phyloP scores from a whole-genome alignment of 1,284 basidiomycete species.

The Ganoderma multipileum region DNA sequence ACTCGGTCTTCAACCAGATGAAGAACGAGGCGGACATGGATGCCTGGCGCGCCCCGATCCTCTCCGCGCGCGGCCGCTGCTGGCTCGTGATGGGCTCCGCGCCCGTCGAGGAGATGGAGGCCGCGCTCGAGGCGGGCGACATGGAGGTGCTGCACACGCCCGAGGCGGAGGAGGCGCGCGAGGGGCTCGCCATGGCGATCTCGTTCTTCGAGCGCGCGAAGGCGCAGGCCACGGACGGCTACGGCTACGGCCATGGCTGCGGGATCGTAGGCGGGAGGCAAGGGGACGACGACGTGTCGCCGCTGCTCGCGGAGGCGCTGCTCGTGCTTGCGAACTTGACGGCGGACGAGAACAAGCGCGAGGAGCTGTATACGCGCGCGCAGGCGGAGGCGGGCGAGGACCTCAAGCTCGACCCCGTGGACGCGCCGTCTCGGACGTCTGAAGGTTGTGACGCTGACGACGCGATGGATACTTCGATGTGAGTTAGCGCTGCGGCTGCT shows the following conservation, averaged over 20 bases:
- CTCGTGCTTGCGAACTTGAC: constrained; percentile 64
- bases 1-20: constrained; percentile 67
- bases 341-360: constrained; percentile 51
- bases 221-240: constrained; percentile 34
- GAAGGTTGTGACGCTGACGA: background rate
- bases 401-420: constrained; percentile 32
- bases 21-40: constrained; percentile 60
- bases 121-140: constrained; percentile 51
- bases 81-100: constrained; percentile 62
- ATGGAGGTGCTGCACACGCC: constrained; percentile 45
- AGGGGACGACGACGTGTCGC: constrained; percentile 25
- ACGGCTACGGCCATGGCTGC: too few relatives aligned
- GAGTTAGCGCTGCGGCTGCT: background rate
- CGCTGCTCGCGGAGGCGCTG: constrained; percentile 57
- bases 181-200: constrained; percentile 53
- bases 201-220: constrained; percentile 60
- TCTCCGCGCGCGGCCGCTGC: constrained; percentile 57
- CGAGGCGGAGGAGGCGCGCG: constrained; percentile 60
- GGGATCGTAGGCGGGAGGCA: background rate
- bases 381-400: constrained; percentile 53
- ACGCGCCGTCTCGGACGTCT: background rate
- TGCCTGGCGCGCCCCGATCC: constrained; percentile 53
- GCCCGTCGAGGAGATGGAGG: constrained; percentile 58
- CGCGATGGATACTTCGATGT: constrained; percentile 5
- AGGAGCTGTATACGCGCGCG: constrained; percentile 56